Evolutionary conservation across 768 basidiomycete species (phyloP), one percentile per base, ranked within the genome.

Genomic region (Serpula lacrymans): DNA sequence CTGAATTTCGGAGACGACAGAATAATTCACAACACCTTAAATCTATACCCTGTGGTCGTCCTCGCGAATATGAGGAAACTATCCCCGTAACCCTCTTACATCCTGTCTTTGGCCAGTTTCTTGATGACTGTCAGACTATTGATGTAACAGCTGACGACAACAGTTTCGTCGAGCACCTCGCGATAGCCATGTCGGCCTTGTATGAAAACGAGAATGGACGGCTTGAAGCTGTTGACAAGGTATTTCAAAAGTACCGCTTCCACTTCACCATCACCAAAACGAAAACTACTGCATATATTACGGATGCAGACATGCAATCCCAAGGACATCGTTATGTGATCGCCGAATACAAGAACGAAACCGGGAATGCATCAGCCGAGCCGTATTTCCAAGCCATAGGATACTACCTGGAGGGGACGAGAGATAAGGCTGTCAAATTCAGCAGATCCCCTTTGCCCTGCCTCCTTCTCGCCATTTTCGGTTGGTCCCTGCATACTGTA

Each of bases 31-130:
- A n/a, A n/a, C 38, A 6, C 27, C n/a, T n/a, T n/a, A n/a, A n/a
- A n/a, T n/a, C n/a, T 6, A 39, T 45, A 6, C 20, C 24, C 29
- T 49, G 43, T 22, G 39, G 35, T 35, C 49, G 55, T 4, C 57
- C 54, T 34, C 39, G 23, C n/a, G 7, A 12, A 14, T 42, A 38
- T 17, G 18, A 17, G 6, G 32, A 21, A 28, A 21, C 42, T 6
- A 50, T 53, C 23, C 58, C 58, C 14, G 17, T 51, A 7, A 52
- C 44, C n/a, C 38, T 59, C 17, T 47, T 47, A 17, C 50, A 63
- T 47, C 46, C 52, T 33, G 48, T 53, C 7, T 59, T 63, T 33
- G 50, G 48, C 37, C 38, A 55, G 35, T 60, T 57, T 42, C 14
- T 51, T 20, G 55, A 59, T 20, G 54, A 59, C 41, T 52, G 51